A percentile compares a stretch with the other conserved stretches of the same genome.
phyloP scores from a whole-genome alignment of 352 stramenopile species.

The Blastocystis sp. region DNA sequence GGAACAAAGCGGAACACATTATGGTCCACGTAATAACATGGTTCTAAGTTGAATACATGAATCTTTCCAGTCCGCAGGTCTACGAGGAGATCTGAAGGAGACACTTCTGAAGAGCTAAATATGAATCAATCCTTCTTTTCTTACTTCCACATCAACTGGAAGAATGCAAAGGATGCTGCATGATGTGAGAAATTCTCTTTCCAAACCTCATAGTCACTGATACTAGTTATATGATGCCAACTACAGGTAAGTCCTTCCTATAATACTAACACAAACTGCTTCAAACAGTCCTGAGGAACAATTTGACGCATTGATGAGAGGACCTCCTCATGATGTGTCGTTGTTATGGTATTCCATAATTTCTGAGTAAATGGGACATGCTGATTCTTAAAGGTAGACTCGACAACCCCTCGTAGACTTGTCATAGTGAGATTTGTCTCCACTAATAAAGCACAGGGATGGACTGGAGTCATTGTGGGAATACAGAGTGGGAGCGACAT shows the following conservation, averaged over 20 bases:
- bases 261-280: not conserved
- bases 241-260: not conserved
- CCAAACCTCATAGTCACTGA: not conserved
- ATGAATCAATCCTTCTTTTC: too few relatives aligned
- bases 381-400: not conserved
- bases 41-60: not conserved
- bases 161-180: not conserved
- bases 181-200: not conserved
- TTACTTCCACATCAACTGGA: slow-evolving; percentile 3
- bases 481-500: not conserved
- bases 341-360: too few relatives aligned
- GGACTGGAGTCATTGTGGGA: not conserved
- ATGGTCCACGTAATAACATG: not conserved
- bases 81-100: not conserved
- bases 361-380: too few relatives aligned
- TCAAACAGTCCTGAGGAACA: not conserved
- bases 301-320: not conserved
- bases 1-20: not conserved
- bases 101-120: not conserved
- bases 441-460: not conserved
- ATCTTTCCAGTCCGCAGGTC: not conserved
- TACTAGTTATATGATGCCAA: not conserved
- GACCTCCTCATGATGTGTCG: too few relatives aligned
- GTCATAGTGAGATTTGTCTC: not conserved
- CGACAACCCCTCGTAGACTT: not conserved